These are phyloP conservation scores for Pestalotiopsis fici DNA, from an alignment of 2,329 filamentous ascomycete species.

Conservation along the genomic window DNA sequence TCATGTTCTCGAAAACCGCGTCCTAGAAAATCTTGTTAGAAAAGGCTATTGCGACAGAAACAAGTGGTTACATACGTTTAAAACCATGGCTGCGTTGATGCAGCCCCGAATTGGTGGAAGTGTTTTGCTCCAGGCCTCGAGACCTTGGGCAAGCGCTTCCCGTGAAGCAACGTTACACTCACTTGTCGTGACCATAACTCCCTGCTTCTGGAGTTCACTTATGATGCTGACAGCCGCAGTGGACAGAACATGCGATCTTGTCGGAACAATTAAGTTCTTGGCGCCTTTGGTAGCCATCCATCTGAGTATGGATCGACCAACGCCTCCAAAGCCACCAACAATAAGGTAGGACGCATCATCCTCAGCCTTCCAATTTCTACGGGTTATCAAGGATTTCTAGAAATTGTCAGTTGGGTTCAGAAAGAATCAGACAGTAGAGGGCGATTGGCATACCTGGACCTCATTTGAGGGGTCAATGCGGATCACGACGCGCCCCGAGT, in stretches of 20 bases:
- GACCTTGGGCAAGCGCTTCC: background rate
- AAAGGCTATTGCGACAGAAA: background rate
- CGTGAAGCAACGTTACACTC: background rate
- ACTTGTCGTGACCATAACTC: background rate
- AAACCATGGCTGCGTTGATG: slow-evolving; percentile 44
- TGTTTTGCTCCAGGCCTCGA: slow-evolving; percentile 18
- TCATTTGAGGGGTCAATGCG: slow-evolving; percentile 38
- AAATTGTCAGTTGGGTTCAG: background rate
- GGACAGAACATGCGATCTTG: slow-evolving; percentile 20
- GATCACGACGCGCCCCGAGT: slow-evolving; percentile 44
- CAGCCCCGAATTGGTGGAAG: slow-evolving; percentile 38
- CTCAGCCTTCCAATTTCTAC: slow-evolving; percentile 33
- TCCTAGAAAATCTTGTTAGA: slow-evolving; percentile 12
- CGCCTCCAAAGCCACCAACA: slow-evolving; percentile 53
- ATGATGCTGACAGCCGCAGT: slow-evolving; percentile 13
- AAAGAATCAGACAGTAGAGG: background rate
- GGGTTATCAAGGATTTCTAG: slow-evolving; percentile 16
- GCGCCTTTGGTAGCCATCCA: slow-evolving; percentile 53
- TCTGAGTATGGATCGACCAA: slow-evolving; percentile 48
- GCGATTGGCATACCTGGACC: slow-evolving; percentile 34
- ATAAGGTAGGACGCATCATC: slow-evolving; percentile 48
- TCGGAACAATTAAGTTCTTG: slow-evolving; percentile 42
- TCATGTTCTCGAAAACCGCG: slow-evolving; percentile 28
- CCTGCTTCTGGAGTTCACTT: background rate
- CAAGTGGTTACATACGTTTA: slow-evolving; percentile 12